Conservation (phyloP, 352 stramenopile species). For the Phytopythium aichiense region DNA sequence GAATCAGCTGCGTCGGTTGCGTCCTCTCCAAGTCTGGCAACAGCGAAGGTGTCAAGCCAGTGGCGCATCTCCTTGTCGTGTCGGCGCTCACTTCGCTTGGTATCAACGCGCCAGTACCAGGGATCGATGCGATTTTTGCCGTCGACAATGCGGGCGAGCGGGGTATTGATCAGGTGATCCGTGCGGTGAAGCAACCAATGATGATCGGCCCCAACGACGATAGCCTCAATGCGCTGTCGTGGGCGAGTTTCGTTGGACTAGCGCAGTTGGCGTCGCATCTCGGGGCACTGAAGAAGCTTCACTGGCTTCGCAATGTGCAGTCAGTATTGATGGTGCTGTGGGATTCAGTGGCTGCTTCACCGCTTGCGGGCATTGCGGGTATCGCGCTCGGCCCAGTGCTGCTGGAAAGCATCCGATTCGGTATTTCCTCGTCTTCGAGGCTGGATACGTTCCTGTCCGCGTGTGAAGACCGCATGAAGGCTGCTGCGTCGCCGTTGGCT, state of each 20-base stretch:
- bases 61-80: background rate
- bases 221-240: slow-evolving; percentile 6
- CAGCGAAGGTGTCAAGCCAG: slow-evolving; percentile 1
- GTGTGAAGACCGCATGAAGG: slow-evolving; percentile 22
- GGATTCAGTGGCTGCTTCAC: slow-evolving; percentile 1
- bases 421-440: slow-evolving; percentile 17
- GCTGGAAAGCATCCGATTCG: slow-evolving; percentile 31
- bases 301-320: slow-evolving; percentile 44
- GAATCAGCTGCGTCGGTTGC: slow-evolving; percentile 21
- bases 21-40: slow-evolving; percentile 14
- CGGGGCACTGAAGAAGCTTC: slow-evolving; percentile 18
- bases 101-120: background rate
- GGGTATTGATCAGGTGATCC: background rate
- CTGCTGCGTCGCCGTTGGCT: background rate
- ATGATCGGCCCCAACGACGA: too few species aligned
- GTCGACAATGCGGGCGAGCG: background rate
- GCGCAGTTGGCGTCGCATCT: slow-evolving; percentile 25
- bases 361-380: slow-evolving; percentile 16
- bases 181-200: background rate
- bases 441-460: slow-evolving; percentile 28
- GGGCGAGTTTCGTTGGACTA: slow-evolving; percentile 32
- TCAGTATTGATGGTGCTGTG: slow-evolving; percentile 27
- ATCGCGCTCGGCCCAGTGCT: slow-evolving; percentile 36
- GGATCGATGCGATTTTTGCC: background rate
- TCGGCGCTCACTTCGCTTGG: background rate